Conservation (phyloP, 1,284 basidiomycete genomes). For the Erythrobasidium hasegawianum region DNA sequence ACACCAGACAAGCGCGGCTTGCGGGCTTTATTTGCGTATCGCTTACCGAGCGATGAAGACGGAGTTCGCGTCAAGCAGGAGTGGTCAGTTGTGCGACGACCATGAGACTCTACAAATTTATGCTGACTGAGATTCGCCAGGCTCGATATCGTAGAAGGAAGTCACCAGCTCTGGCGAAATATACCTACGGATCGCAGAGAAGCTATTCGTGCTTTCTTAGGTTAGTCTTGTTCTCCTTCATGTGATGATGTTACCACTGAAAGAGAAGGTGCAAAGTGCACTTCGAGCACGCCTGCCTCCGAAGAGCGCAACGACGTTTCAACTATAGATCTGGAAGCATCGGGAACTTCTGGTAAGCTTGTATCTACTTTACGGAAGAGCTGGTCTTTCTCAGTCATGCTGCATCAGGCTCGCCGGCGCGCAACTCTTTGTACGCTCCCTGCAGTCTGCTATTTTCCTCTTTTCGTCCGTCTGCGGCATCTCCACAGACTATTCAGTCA, state of each 20-base stretch:
- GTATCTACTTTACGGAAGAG: too few relatives aligned
- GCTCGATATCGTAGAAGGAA: conserved; percentile 84
- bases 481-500: conserved; percentile 40
- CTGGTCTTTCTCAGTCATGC: too few relatives aligned
- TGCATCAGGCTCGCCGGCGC: conserved; percentile 66
- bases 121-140: conserved; percentile 47
- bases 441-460: conserved; percentile 84
- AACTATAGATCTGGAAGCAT: conserved; percentile 73
- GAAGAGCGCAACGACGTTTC: conserved; percentile 84
- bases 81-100: too few relatives aligned
- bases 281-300: conserved; percentile 80
- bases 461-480: conserved; percentile 84
- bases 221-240: too few relatives aligned
- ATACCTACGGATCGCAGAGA: conserved; percentile 91
- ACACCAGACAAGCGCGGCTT: conserved; percentile 39
- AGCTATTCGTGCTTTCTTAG: conserved; percentile 65
- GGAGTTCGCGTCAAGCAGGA: conserved; percentile 39
- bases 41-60: conserved; percentile 53
- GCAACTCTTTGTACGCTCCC: conserved; percentile 61
- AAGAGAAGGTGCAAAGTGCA: conserved; percentile 58
- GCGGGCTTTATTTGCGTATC: conserved; percentile 39
- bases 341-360: conserved; percentile 37
- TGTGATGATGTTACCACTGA: too few relatives aligned
- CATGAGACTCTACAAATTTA: too few relatives aligned
- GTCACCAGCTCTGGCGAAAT: conserved; percentile 75